phyloP scores from a whole-genome alignment of 192 early-diverging fungal genomes.

The Allomyces arbusculus region DNA sequence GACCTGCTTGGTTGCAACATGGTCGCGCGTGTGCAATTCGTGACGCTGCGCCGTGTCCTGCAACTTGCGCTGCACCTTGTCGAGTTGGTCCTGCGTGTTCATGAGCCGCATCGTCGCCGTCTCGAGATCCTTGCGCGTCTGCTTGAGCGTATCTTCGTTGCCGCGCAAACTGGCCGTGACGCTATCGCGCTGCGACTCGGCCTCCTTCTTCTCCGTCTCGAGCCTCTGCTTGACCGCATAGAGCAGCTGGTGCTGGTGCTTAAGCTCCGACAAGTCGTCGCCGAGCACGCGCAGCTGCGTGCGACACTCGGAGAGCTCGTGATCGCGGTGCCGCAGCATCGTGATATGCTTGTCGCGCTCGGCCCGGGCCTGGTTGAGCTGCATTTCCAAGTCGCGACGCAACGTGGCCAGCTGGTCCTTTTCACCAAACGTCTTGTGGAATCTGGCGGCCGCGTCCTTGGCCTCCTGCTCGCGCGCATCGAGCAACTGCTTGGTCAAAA shows the following conservation, averaged over 20 bases:
- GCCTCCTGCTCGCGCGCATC: neutral
- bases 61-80: neutral
- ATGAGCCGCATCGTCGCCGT: neutral
- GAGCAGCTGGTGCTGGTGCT: neutral
- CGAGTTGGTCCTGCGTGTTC: neutral
- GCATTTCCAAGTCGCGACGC: neutral
- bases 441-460: neutral
- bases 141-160: neutral
- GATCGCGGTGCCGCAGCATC: neutral
- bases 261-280: neutral
- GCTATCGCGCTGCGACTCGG: neutral
- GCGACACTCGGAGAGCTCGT: neutral
- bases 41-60: neutral
- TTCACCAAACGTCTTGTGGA: neutral
- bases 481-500: neutral
- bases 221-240: neutral
- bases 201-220: neutral
- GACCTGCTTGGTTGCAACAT: neutral
- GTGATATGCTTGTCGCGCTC: neutral
- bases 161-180: neutral
- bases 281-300: neutral
- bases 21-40: neutral
- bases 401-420: neutral
- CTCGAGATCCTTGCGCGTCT: neutral
- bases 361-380: neutral